These are phyloP conservation scores for Bretschneidera sinensis DNA, from an alignment of 345 rosid species.

Conservation along the genomic window DNA sequence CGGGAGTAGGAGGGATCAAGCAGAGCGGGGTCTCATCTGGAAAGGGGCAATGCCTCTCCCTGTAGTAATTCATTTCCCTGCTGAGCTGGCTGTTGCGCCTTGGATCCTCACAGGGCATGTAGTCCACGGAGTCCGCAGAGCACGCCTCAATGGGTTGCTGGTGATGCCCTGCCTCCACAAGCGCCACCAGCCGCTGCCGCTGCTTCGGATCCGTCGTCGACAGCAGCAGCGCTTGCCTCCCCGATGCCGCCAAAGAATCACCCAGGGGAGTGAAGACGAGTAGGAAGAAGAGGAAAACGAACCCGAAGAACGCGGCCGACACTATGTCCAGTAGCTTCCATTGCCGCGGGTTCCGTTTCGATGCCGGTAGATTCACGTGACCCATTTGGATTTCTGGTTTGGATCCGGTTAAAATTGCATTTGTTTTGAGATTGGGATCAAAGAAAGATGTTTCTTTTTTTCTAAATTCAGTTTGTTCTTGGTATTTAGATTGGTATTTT, in stretches of 20 bases:
- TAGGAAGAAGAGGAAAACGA: constrained; percentile 83
- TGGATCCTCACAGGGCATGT: constrained; percentile 99
- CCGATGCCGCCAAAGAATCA: constrained; percentile 93
- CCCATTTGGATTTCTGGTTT: too few species aligned
- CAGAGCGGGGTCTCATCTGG: constrained; percentile 80
- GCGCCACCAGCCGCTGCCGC: constrained; percentile 64
- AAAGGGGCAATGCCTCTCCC: constrained; percentile 88
- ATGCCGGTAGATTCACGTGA: constrained; percentile 55
- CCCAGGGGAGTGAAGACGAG: constrained; percentile 86
- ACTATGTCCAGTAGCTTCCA: constrained; percentile 87
- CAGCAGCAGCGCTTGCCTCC: constrained; percentile 77
- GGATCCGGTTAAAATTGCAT: background rate
- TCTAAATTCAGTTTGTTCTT: too few species aligned
- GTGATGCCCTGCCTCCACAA: constrained; percentile 65
- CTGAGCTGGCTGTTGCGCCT: constrained; percentile 86
- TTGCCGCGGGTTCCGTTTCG: constrained; percentile 75
- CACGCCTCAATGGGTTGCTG: constrained; percentile 73
- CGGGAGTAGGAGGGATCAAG: constrained; percentile 81
- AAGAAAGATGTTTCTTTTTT: background rate
- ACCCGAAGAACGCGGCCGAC: constrained; percentile 63
- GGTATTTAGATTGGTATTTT: too few species aligned
- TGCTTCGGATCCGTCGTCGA: constrained; percentile 85
- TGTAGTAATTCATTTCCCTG: constrained; percentile 81
- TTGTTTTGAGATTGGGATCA: background rate
- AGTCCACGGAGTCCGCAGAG: constrained; percentile 64